Evolutionary conservation across 306 rosid species (phyloP).

Genomic region (Trichosanthes cucumerina): DNA sequence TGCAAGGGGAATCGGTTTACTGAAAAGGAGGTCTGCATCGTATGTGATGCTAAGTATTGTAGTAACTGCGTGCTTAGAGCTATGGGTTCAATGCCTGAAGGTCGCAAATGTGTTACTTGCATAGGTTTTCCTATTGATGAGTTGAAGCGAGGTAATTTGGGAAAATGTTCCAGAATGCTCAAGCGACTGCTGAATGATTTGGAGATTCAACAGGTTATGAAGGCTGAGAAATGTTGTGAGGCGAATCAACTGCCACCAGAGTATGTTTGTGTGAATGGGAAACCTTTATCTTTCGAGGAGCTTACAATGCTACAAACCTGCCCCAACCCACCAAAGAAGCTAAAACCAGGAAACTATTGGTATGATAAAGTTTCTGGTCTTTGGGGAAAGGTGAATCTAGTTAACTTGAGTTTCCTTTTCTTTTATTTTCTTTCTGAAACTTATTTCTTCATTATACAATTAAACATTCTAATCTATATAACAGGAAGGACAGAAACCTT

Average conservation of each 20-base stretch:
- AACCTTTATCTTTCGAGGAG: slow-evolving; percentile 69
- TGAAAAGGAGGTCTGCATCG: slow-evolving; percentile 88
- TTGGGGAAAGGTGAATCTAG: slow-evolving; percentile 92
- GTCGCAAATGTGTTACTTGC: slow-evolving; percentile 88
- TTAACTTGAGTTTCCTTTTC: not conserved
- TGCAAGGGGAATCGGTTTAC: slow-evolving; percentile 75
- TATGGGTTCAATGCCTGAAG: slow-evolving; percentile 99
- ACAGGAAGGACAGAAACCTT: slow-evolving; percentile 97
- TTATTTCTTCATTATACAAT: slow-evolving; percentile 10
- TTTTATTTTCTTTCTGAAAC: not conserved
- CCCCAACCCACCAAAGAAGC: slow-evolving; percentile 76
- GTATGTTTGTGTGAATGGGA: slow-evolving; percentile 71
- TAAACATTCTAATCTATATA: slow-evolving; percentile 10
- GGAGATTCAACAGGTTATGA: slow-evolving; percentile 82
- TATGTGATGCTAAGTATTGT: slow-evolving; percentile 90
- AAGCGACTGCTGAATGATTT: slow-evolving; percentile 74
- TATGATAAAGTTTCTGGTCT: slow-evolving; percentile 98
- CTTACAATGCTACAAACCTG: slow-evolving; percentile 50
- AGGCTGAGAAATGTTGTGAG: slow-evolving; percentile 74
- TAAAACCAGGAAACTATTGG: slow-evolving; percentile 96
- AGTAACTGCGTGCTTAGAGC: slow-evolving; percentile 82
- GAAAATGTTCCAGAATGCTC: slow-evolving; percentile 81
- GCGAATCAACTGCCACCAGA: slow-evolving; percentile 87
- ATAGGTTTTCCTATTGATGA: slow-evolving; percentile 78
- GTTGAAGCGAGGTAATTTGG: slow-evolving; percentile 60